A percentile compares a stretch with the other conserved stretches of the same genome.
phyloP scores from a whole-genome alignment of 495 filamentous ascomycete genomes.

The Penicillium canariense region DNA sequence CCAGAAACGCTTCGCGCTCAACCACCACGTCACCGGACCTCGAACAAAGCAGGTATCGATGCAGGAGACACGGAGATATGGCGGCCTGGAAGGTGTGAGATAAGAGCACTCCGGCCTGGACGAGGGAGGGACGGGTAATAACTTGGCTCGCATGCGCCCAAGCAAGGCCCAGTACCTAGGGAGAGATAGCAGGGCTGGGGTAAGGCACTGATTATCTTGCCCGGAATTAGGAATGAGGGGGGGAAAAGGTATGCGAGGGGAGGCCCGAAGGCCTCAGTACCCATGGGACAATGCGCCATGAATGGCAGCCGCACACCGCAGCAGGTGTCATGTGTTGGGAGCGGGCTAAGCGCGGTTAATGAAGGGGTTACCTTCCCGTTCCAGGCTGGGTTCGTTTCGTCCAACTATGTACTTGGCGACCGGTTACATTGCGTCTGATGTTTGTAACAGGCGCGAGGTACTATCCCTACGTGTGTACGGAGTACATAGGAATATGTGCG shows the following conservation, averaged over 20 bases:
- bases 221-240: neutral
- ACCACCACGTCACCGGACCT: neutral
- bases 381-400: neutral
- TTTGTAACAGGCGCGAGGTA: neutral
- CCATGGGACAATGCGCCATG: constrained; percentile 5
- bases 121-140: neutral
- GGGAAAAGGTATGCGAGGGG: neutral
- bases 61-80: neutral
- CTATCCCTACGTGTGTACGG: neutral
- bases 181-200: neutral
- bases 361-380: neutral
- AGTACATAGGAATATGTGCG: neutral
- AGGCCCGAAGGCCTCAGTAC: constrained; percentile 2
- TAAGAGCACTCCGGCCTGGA: neutral
- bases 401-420: neutral
- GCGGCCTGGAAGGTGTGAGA: neutral
- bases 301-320: constrained; percentile 20
- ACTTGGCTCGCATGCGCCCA: neutral
- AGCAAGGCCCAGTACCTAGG: neutral
- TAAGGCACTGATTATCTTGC: neutral
- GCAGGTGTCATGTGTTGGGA: constrained; percentile 3
- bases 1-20: neutral
- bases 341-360: constrained; percentile 19
- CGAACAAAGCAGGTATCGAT: neutral
- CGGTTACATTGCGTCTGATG: neutral